These are phyloP conservation scores for Angophora floribunda DNA, from an alignment of 345 rosid genomes.

Conservation along the genomic window DNA sequence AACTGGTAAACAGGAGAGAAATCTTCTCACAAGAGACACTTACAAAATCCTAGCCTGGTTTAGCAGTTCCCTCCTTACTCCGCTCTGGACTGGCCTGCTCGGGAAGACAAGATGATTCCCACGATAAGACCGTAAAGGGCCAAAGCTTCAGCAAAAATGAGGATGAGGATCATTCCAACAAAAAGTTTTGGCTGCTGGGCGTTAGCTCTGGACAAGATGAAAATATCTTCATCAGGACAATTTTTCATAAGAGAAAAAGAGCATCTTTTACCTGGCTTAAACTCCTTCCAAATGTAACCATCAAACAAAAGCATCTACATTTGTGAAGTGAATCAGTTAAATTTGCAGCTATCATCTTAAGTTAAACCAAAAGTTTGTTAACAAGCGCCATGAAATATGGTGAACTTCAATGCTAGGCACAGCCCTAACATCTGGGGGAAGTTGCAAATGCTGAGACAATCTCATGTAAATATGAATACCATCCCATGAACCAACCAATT, in stretches of 20 bases:
- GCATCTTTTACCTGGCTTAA: not conserved
- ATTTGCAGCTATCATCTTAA: not conserved
- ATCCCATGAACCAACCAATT: not conserved
- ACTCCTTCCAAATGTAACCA: not conserved
- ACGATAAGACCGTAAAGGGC: slow-evolving; percentile 40
- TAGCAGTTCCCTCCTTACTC: slow-evolving; percentile 12
- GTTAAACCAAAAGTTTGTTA: not conserved
- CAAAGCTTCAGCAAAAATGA: slow-evolving; percentile 37
- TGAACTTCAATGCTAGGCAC: not conserved
- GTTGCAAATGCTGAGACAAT: not conserved
- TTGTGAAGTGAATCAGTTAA: not conserved
- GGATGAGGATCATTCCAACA: slow-evolving; percentile 43
- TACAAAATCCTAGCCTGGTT: not conserved
- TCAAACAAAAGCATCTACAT: not conserved
- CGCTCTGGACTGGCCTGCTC: slow-evolving; percentile 49
- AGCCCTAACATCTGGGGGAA: not conserved
- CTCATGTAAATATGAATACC: not conserved
- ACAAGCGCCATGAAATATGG: not conserved
- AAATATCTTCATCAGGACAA: not conserved
- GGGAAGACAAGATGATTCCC: slow-evolving; percentile 42
- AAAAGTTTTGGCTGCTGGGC: slow-evolving; percentile 46
- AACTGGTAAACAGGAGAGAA: not conserved
- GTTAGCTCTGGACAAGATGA: slow-evolving; percentile 20
- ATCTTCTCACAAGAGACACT: not conserved
- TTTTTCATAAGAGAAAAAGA: not conserved